These are phyloP conservation scores for Pichia scutulata DNA, from an alignment of 805 yeast genomes.

Conservation along the genomic window DNA sequence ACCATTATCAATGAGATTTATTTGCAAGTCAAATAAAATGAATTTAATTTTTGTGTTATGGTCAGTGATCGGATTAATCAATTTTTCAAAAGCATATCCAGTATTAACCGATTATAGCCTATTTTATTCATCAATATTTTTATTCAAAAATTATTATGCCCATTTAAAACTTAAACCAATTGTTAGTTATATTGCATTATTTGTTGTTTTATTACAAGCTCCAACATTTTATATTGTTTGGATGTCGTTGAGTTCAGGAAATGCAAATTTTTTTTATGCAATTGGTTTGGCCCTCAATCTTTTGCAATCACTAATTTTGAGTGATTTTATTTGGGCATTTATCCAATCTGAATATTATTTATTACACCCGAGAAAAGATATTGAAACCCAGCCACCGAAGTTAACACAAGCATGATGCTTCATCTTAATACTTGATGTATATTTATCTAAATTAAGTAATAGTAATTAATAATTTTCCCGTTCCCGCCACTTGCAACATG, in stretches of 20 bases:
- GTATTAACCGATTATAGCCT: constrained; percentile 65
- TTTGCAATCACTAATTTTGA: constrained; percentile 57
- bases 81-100: constrained; percentile 78
- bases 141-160: constrained; percentile 22
- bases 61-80: constrained; percentile 36
- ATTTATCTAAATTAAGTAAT: not conserved
- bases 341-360: constrained; percentile 54
- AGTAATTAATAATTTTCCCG: not conserved
- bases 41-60: constrained; percentile 29
- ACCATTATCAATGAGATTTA: constrained; percentile 69
- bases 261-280: constrained; percentile 93
- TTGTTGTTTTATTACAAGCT: constrained; percentile 46
- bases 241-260: constrained; percentile 92
- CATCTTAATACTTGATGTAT: no score
- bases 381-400: not conserved
- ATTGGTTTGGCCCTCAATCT: constrained; percentile 74
- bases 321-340: constrained; percentile 80
- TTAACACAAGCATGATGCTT: constrained; percentile 38
- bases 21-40: constrained; percentile 3
- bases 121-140: constrained; percentile 25
- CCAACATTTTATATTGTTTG: constrained; percentile 91
- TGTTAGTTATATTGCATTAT: constrained; percentile 20
- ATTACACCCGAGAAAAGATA: constrained; percentile 17
- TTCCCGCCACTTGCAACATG: not conserved
- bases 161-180: constrained; percentile 25